phyloP scores from a whole-genome alignment of 306 rosid species.

The Corylus heterophylla region DNA sequence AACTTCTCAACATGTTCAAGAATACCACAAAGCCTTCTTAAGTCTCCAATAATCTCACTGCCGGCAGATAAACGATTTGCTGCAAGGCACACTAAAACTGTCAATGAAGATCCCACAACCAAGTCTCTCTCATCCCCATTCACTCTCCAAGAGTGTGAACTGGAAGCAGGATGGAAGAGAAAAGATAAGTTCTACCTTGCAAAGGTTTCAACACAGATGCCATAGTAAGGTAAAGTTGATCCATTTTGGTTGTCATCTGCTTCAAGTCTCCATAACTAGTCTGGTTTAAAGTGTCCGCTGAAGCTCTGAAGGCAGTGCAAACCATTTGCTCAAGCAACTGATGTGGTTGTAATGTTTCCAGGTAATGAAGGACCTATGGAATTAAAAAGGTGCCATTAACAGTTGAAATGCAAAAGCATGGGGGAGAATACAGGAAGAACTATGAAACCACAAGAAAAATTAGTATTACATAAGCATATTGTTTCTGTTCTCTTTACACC shows the following conservation, averaged over 20 bases:
- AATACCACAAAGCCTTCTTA: conserved; percentile 59
- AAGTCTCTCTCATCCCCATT: not conserved
- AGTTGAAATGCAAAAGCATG: conserved; percentile 9
- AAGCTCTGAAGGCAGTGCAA: conserved; percentile 82
- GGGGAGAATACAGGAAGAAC: conserved; percentile 19
- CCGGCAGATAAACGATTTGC: conserved; percentile 64
- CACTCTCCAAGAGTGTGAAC: conserved; percentile 10
- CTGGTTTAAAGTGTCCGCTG: conserved; percentile 69
- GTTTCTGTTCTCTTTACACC: not conserved
- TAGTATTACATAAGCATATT: conserved; percentile 8
- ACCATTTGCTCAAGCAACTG: conserved; percentile 93
- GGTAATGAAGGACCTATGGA: conserved; percentile 86
- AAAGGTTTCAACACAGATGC: conserved; percentile 64
- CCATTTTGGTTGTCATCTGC: conserved; percentile 72
- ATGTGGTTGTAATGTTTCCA: conserved; percentile 80
- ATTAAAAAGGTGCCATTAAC: conserved; percentile 19
- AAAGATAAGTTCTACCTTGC: conserved; percentile 50
- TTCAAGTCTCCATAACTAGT: conserved; percentile 78
- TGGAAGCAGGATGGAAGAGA: not conserved
- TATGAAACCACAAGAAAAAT: conserved; percentile 1
- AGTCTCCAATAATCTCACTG: conserved; percentile 71
- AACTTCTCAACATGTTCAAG: conserved; percentile 83
- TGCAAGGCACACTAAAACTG: conserved; percentile 43
- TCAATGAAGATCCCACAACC: conserved; percentile 14
- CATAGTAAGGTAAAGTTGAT: conserved; percentile 77